Conservation (phyloP, 148 eudicot species). For the Linanthus parryae region DNA sequence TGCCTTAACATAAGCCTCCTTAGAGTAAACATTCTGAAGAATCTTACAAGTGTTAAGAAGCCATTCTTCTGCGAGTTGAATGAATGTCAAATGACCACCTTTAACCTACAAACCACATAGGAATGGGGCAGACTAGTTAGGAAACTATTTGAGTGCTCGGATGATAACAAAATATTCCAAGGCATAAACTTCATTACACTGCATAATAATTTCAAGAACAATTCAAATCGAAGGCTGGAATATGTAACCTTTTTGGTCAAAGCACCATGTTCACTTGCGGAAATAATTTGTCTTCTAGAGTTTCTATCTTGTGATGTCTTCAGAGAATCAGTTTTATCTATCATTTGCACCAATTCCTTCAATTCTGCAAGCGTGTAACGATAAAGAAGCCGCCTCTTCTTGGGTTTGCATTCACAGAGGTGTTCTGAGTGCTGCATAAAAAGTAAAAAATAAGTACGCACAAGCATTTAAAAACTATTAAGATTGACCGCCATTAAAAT, state of each 20-base stretch:
- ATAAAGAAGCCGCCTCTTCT: slow-evolving; percentile 59
- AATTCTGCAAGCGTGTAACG: slow-evolving; percentile 85
- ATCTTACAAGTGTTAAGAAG: slow-evolving; percentile 57
- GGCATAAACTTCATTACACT: background rate
- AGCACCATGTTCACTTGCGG: slow-evolving; percentile 34
- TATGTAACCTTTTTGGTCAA: slow-evolving; percentile 73
- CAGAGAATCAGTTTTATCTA: slow-evolving; percentile 24
- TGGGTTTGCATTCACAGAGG: slow-evolving; percentile 89
- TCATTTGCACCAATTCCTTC: slow-evolving; percentile 42
- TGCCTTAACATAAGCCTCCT: slow-evolving; percentile 48
- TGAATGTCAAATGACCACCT: slow-evolving; percentile 49
- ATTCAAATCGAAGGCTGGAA: background rate
- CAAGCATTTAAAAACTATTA: too few species aligned
- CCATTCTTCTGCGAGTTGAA: slow-evolving; percentile 88
- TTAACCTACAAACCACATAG: slow-evolving; percentile 49
- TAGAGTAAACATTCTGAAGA: slow-evolving; percentile 57
- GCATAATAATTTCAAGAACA: background rate
- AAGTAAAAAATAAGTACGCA: slow-evolving; percentile 13
- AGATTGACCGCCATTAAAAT: too few species aligned
- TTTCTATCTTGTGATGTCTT: slow-evolving; percentile 30
- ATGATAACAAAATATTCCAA: background rate
- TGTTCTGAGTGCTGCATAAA: slow-evolving; percentile 87
- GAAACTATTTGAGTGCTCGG: too few species aligned
- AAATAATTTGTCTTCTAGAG: slow-evolving; percentile 22
- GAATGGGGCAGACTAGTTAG: background rate